Conservation (phyloP, 805 yeast genomes). For the Teunomyces pallodes region DNA sequence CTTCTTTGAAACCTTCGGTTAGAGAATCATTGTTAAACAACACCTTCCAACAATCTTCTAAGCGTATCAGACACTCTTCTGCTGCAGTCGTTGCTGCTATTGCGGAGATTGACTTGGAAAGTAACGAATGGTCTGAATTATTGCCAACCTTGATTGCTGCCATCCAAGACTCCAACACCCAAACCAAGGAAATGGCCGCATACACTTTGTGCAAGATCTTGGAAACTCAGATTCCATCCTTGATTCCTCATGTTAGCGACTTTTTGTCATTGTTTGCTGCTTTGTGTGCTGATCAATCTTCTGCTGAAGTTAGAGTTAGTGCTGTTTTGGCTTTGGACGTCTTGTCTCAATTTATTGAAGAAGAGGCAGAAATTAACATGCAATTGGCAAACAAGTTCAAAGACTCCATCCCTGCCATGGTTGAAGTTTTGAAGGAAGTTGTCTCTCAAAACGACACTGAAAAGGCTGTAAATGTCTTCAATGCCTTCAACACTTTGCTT, state of each 20-base stretch:
- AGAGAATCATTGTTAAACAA: slow-evolving; percentile 65
- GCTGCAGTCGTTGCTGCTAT: slow-evolving; percentile 89
- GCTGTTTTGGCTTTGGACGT: slow-evolving; percentile 78
- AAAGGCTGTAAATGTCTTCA: slow-evolving; percentile 72
- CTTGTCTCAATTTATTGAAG: slow-evolving; percentile 67
- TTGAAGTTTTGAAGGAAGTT: slow-evolving; percentile 74
- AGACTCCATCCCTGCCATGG: slow-evolving; percentile 72
- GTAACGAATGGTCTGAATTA: slow-evolving; percentile 69
- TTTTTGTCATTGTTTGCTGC: slow-evolving; percentile 68
- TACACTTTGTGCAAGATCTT: slow-evolving; percentile 74
- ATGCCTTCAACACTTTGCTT: slow-evolving; percentile 77
- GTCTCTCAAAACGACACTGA: slow-evolving; percentile 69
- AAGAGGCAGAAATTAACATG: slow-evolving; percentile 45
- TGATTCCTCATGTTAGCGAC: slow-evolving; percentile 58
- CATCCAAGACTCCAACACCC: slow-evolving; percentile 43
- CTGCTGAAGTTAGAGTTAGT: slow-evolving; percentile 75
- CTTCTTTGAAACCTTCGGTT: slow-evolving; percentile 53
- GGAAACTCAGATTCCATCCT: slow-evolving; percentile 63
- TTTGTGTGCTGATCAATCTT: slow-evolving; percentile 60
- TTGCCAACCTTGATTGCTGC: slow-evolving; percentile 69
- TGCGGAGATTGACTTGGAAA: slow-evolving; percentile 68
- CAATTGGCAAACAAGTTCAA: slow-evolving; percentile 54
- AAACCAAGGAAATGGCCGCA: slow-evolving; percentile 77
- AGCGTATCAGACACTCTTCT: slow-evolving; percentile 77
- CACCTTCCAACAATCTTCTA: slow-evolving; percentile 64